These are phyloP conservation scores for Hymenotorrendiella dingleyae DNA, from an alignment of 2,329 filamentous ascomycete species.

Conservation along the genomic window DNA sequence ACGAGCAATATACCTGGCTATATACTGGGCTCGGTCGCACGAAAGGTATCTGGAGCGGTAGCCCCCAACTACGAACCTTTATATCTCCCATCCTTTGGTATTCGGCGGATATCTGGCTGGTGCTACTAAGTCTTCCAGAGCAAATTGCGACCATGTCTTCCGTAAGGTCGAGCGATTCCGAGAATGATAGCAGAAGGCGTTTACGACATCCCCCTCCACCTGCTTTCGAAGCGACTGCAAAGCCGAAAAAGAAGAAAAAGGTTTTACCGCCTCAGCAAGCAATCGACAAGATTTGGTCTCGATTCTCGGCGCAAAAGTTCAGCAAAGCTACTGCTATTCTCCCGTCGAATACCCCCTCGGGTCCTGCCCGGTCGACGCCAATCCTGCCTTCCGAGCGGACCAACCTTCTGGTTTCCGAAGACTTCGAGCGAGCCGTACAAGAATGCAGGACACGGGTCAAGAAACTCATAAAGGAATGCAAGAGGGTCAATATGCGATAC, in stretches of 20 bases:
- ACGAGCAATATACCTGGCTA: too few species aligned
- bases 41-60: too few species aligned
- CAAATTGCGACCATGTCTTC: slow-evolving; percentile 15
- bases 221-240: slow-evolving; percentile 16
- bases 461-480: slow-evolving; percentile 59
- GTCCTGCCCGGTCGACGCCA: slow-evolving; percentile 8
- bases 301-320: slow-evolving; percentile 54
- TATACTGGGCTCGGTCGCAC: too few species aligned
- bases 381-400: slow-evolving; percentile 42
- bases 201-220: slow-evolving; percentile 7
- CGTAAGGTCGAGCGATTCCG: slow-evolving; percentile 18
- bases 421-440: slow-evolving; percentile 65
- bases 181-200: slow-evolving; percentile 7
- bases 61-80: too few species aligned
- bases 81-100: too few species aligned
- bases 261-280: slow-evolving; percentile 56
- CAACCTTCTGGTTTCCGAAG: slow-evolving; percentile 54
- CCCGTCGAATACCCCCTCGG: slow-evolving; percentile 33
- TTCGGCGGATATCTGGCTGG: too few species aligned
- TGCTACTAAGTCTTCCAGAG: neutral
- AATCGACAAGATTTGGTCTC: slow-evolving; percentile 63
- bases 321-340: slow-evolving; percentile 60
- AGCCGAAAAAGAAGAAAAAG: slow-evolving; percentile 54
- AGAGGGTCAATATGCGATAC: slow-evolving; percentile 76
- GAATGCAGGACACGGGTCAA: slow-evolving; percentile 61